A percentile compares a stretch with the other conserved stretches of the same genome.
These are phyloP conservation scores for Thermochaetoides dissita DNA, from an alignment of 2,329 filamentous ascomycete species.

Conservation along the genomic window DNA sequence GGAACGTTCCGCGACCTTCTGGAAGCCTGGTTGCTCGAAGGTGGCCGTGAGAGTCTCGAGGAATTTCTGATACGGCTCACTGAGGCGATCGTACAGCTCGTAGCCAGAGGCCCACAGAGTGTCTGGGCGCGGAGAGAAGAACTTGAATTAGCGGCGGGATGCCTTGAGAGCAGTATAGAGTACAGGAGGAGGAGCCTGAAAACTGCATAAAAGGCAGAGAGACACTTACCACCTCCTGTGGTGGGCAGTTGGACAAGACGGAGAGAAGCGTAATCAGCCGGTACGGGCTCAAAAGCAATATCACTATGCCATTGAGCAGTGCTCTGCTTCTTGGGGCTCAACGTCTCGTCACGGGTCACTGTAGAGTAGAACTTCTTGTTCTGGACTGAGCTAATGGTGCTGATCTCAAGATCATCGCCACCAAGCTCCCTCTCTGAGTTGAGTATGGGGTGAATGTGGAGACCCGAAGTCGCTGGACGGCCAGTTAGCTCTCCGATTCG, in stretches of 20 bases:
- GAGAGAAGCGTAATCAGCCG: slow-evolving; percentile 39
- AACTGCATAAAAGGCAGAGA: too few relatives aligned
- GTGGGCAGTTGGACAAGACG: slow-evolving; percentile 33
- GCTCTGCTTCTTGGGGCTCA: slow-evolving; percentile 22
- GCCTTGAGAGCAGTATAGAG: too few relatives aligned
- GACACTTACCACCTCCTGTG: slow-evolving; percentile 21
- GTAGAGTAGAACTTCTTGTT: slow-evolving; percentile 26
- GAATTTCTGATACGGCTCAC: slow-evolving; percentile 32
- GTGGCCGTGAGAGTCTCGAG: slow-evolving; percentile 31
- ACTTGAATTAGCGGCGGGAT: too few relatives aligned
- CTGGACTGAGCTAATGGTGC: slow-evolving; percentile 42
- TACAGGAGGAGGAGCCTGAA: too few relatives aligned
- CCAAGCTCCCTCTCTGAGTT: slow-evolving; percentile 41
- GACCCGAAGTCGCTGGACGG: slow-evolving; percentile 39
- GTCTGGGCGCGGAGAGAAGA: too few relatives aligned
- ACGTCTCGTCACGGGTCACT: slow-evolving; percentile 8
- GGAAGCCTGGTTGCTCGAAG: slow-evolving; percentile 29
- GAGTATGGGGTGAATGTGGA: slow-evolving; percentile 47
- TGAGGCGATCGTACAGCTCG: slow-evolving; percentile 35
- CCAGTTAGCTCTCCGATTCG: slow-evolving; percentile 45
- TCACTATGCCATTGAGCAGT: slow-evolving; percentile 37
- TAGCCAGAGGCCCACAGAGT: slow-evolving; percentile 31
- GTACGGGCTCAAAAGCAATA: slow-evolving; percentile 39
- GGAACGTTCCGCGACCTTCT: slow-evolving; percentile 24
- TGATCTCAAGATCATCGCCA: slow-evolving; percentile 39